Percentiles rank a stretch among this genome's conserved stretches.
phyloP scores from a whole-genome alignment of 345 rosid genomes.

The Gossypium raimondii region DNA sequence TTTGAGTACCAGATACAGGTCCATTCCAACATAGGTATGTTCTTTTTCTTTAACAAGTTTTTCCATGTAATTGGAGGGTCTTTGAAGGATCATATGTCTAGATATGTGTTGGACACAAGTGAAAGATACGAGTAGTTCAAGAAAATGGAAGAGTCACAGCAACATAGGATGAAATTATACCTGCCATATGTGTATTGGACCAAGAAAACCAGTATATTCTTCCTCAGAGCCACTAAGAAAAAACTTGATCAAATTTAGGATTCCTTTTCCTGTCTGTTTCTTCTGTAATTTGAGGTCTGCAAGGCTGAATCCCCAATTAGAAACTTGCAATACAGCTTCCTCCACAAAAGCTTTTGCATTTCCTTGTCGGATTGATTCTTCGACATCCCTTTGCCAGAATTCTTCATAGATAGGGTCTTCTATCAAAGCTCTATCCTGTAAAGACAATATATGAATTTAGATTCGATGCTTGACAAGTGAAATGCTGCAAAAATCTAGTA shows the following conservation, averaged over 20 bases:
- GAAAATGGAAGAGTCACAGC: neutral
- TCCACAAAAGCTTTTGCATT: conserved; percentile 57
- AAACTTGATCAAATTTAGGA: conserved; percentile 35
- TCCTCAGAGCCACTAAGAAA: conserved; percentile 33
- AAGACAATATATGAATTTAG: neutral
- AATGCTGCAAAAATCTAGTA: neutral
- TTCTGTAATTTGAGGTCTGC: conserved; percentile 55
- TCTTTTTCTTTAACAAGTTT: neutral
- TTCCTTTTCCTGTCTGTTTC: conserved; percentile 41
- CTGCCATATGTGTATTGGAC: conserved; percentile 80
- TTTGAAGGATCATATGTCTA: neutral
- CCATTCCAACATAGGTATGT: neutral
- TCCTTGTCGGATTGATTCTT: conserved; percentile 63
- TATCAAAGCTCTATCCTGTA: conserved; percentile 59
- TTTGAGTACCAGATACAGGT: neutral
- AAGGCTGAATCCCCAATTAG: conserved; percentile 68
- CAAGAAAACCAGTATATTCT: conserved; percentile 58
- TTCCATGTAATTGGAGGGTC: neutral
- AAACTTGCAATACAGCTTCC: conserved; percentile 62
- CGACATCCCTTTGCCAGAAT: conserved; percentile 75
- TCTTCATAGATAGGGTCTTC: conserved; percentile 69
- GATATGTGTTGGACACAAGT: neutral
- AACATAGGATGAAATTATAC: conserved; percentile 19
- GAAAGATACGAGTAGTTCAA: neutral
- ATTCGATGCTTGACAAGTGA: neutral